These are phyloP conservation scores for Harrya chromipes DNA, from an alignment of 768 basidiomycete genomes.

Conservation along the genomic window DNA sequence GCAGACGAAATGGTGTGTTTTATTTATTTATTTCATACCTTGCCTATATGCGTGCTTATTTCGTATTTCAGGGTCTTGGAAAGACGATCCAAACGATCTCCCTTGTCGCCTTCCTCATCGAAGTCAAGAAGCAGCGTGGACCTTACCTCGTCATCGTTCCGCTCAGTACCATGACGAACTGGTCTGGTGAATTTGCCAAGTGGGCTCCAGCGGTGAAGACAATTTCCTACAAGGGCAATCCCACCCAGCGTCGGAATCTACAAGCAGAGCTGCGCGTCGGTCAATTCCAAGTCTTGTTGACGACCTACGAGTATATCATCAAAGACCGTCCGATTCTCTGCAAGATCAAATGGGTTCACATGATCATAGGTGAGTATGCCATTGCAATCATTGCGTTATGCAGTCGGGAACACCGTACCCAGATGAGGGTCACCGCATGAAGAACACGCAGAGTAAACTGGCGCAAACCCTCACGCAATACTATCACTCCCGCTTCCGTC, in stretches of 20 bases:
- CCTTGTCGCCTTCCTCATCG: slow-evolving; percentile 91
- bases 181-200: slow-evolving; percentile 95
- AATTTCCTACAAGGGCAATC: slow-evolving; percentile 91
- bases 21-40: background rate
- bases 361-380: slow-evolving; percentile 77
- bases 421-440: slow-evolving; percentile 99
- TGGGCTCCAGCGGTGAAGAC: slow-evolving; percentile 85
- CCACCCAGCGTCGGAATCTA: slow-evolving; percentile 71
- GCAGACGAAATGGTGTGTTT: slow-evolving; percentile 86
- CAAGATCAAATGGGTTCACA: slow-evolving; percentile 94
- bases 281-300: slow-evolving; percentile 89
- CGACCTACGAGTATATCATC: slow-evolving; percentile 97
- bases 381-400: background rate
- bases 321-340: slow-evolving; percentile 89
- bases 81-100: slow-evolving; percentile 96
- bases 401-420: slow-evolving; percentile 1
- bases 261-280: slow-evolving; percentile 75
- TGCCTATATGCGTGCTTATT: slow-evolving; percentile 8
- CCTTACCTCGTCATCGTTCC: slow-evolving; percentile 96
- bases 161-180: slow-evolving; percentile 94
- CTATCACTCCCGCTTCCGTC: slow-evolving; percentile 89
- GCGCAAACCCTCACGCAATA: slow-evolving; percentile 86
- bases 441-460: slow-evolving; percentile 90
- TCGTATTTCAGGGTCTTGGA: slow-evolving; percentile 70
- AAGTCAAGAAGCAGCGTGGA: slow-evolving; percentile 84